These are phyloP conservation scores for Gryganskiella cystojenkinii DNA, from an alignment of 192 early-diverging fungal genomes.

Conservation along the genomic window DNA sequence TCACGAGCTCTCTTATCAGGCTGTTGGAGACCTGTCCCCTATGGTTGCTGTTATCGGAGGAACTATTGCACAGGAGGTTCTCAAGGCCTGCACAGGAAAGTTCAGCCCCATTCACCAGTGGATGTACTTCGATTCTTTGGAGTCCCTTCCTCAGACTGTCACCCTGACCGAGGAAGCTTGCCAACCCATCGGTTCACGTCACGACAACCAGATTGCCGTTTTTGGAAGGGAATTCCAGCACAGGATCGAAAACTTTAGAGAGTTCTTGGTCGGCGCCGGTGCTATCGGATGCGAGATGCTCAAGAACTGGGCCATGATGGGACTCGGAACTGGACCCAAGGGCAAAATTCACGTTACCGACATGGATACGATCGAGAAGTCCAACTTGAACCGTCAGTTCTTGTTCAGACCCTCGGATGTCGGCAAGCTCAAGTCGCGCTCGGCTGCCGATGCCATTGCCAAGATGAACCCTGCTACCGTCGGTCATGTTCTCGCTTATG, in stretches of 20 bases:
- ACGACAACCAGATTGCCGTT: conserved; percentile 96
- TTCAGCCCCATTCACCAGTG: conserved; percentile 93
- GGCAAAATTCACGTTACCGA: conserved; percentile 93
- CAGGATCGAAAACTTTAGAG: conserved; percentile 83
- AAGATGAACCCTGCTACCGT: conserved; percentile 91
- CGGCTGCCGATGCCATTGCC: conserved; percentile 86
- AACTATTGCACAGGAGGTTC: conserved; percentile 96
- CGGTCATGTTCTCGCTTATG: conserved; percentile 76
- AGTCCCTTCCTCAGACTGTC: conserved; percentile 85
- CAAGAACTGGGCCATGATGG: conserved; percentile 99
- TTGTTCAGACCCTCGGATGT: conserved; percentile 91
- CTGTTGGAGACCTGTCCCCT: conserved; percentile 90
- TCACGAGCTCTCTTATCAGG: conserved; percentile 88
- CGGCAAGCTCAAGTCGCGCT: conserved; percentile 94
- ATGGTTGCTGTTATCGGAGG: conserved; percentile 98
- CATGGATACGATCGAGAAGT: conserved; percentile 99
- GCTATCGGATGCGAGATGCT: conserved; percentile 99
- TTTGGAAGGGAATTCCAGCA: conserved; percentile 95
- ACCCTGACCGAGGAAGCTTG: conserved; percentile 76
- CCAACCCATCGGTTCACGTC: conserved; percentile 87
- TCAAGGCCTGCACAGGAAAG: conserved; percentile 98
- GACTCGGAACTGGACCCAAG: conserved; percentile 82
- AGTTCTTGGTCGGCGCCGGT: conserved; percentile 98
- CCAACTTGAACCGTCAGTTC: conserved; percentile 99
- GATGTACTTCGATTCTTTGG: conserved; percentile 98